Base-by-base conservation (phyloP, 108 stramenopile species). In the Asterionellopsis glacialis region DNA sequence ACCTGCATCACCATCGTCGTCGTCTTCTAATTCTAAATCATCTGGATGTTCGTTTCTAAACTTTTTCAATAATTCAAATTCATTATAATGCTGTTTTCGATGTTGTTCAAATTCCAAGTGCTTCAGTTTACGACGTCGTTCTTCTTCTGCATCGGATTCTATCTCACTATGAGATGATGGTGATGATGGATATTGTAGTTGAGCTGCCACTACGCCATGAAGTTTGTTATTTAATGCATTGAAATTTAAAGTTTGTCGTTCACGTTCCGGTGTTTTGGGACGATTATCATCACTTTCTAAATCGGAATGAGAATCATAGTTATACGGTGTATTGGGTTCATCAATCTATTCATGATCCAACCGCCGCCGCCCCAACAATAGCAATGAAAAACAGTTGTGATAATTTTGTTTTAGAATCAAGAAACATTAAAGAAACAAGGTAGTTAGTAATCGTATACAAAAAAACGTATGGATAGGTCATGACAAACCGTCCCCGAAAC, bases 61-160 rank as follows among this genome's bases (percentile, higher is more conserved):
- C 67, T 73, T 71, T 28, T 80, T 80, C 45, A 93, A 73, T 12
- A 81, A 58, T 49, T 93, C 91, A 73, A 85, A 87, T 70, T 93
- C 91, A 74, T 93, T 93, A 67, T 93, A 93, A 70, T 93, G 91
- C 38, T 81, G 73, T 63, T 89, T 93, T 44, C 91, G 80, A 70
- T 82, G 72, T 63, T 81, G 76, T 56, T 69, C 68, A 55, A 93
- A 93, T 33, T 33, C 33, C 33, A 33, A 5, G 7, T 33, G 33
- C 33, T 33, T 33, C 7, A 33, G 33, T 45, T 72, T 72, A 18
- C 64, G 27, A 48, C 74, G 79, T n/a, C 43, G 48, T 47, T 82
- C 75, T 16, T 79, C 73, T 18, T 77, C 76, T 12, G 33, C 51
- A 59, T 78, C 76, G 24, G 61, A 45, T 16, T 65, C 65, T 2